Percentiles rank a stretch among this genome's conserved stretches.
phyloP scores from a whole-genome alignment of 2,329 filamentous ascomycete genomes.

The Volutella citrinella region DNA sequence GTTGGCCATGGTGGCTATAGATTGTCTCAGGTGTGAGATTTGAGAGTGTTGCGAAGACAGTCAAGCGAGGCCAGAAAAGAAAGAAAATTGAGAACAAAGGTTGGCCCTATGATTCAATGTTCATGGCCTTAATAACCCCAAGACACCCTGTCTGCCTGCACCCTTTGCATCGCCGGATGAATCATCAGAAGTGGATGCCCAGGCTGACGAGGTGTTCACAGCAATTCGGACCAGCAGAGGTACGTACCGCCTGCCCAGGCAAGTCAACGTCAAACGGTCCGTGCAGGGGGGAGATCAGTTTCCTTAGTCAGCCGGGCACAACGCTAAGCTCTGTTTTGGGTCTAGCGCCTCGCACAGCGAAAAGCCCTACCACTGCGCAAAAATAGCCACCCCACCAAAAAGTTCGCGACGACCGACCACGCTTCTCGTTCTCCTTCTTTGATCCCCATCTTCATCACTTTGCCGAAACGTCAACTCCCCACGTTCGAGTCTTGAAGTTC shows the following conservation, averaged over 20 bases:
- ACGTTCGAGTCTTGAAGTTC: constrained; percentile 80
- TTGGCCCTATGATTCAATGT: no score
- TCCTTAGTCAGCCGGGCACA: neutral
- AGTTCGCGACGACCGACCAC: constrained; percentile 16
- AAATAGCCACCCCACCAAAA: constrained; percentile 15
- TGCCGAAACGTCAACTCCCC: constrained; percentile 61
- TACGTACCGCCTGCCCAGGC: constrained; percentile 6
- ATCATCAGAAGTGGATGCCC: constrained; percentile 34
- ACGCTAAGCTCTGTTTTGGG: constrained; percentile 1
- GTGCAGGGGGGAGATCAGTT: no score
- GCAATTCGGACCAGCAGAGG: constrained; percentile 7
- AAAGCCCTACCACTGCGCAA: constrained; percentile 12
- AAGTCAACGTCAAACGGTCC: no score
- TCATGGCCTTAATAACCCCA: no score
- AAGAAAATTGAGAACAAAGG: no score
- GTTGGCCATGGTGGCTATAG: constrained; percentile 38
- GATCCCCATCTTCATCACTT: constrained; percentile 66
- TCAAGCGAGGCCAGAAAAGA: no score
- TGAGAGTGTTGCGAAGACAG: no score
- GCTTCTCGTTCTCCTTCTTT: neutral
- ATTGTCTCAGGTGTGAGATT: no score
- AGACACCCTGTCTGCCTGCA: no score
- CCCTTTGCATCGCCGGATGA: constrained; percentile 38
- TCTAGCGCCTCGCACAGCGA: constrained; percentile 9
- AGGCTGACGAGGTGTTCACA: neutral